Conservation (phyloP, 371 early-diverging fungal species). For the Rhizopus microsporus region DNA sequence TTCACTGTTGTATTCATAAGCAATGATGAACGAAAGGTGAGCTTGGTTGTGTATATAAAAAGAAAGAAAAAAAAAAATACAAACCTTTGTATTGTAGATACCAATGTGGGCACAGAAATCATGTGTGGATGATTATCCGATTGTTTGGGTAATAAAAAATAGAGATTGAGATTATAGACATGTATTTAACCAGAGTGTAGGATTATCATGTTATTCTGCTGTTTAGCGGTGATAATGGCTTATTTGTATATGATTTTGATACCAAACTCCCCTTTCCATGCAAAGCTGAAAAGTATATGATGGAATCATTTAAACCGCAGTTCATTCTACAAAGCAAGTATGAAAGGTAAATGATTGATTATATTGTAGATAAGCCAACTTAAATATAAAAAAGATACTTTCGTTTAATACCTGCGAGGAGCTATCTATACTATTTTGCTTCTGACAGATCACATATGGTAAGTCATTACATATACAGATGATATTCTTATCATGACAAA, state of each 20-base stretch:
- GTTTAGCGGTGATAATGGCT: not conserved
- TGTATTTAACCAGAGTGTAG: constrained; percentile 13
- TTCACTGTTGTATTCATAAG: constrained; percentile 43
- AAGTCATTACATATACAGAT: not conserved
- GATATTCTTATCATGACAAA: not conserved
- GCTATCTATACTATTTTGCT: constrained; percentile 33
- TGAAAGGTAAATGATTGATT: constrained; percentile 18
- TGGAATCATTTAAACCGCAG: constrained; percentile 34
- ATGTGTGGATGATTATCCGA: constrained; percentile 20
- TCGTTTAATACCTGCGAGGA: constrained; percentile 36
- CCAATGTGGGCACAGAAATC: constrained; percentile 37
- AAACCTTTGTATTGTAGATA: constrained; percentile 12
- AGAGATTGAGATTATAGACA: not conserved
- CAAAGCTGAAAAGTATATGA: constrained; percentile 24
- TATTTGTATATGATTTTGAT: constrained; percentile 41
- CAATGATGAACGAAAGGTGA: constrained; percentile 31
- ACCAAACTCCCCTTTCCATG: constrained; percentile 38
- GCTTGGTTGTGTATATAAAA: not conserved
- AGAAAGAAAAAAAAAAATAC: not conserved
- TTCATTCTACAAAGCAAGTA: constrained; percentile 20
- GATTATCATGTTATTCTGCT: constrained; percentile 48
- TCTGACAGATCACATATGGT: constrained; percentile 52
- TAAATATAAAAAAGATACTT: constrained; percentile 21
- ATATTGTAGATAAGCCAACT: not conserved
- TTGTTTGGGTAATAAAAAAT: constrained; percentile 39